A percentile compares a stretch with the other conserved stretches of the same genome.
phyloP scores from a whole-genome alignment of 1,284 basidiomycete genomes.

The Retiboletus flavoniger region DNA sequence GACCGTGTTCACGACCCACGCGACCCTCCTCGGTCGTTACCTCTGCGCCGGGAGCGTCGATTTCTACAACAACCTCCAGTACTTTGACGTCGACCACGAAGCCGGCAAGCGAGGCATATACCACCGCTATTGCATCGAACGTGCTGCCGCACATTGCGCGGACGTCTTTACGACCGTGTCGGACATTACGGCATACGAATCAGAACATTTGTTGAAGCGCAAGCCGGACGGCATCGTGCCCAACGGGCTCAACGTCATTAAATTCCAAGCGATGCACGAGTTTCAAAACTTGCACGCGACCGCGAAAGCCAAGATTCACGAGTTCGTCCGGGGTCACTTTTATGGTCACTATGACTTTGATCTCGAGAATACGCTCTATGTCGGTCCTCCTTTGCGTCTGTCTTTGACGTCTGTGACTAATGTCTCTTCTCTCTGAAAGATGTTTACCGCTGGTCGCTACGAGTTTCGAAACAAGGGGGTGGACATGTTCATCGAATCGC shows the following conservation, averaged over 20 bases:
- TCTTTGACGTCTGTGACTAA: conserved; percentile 7
- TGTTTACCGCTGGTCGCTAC: conserved; percentile 99
- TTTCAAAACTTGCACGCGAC: conserved; percentile 96
- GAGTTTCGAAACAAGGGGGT: conserved; percentile 99
- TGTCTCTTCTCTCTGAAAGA: conserved; percentile 37
- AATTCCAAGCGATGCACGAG: conserved; percentile 93
- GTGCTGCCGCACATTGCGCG: conserved; percentile 90
- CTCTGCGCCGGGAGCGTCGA: conserved; percentile 97
- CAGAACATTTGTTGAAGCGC: conserved; percentile 93
- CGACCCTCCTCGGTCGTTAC: conserved; percentile 97
- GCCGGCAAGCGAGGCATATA: conserved; percentile 97
- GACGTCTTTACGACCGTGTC: conserved; percentile 99
- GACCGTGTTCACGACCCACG: conserved; percentile 97
- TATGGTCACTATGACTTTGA: conserved; percentile 98
- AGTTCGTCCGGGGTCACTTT: conserved; percentile 96
- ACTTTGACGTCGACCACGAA: conserved; percentile 99
- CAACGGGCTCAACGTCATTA: conserved; percentile 97
- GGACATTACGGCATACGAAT: conserved; percentile 97
- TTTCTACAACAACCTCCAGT: conserved; percentile 99
- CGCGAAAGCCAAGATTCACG: conserved; percentile 95
- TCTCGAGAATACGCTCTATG: conserved; percentile 94
- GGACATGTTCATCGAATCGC: conserved; percentile 98
- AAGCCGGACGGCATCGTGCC: conserved; percentile 98
- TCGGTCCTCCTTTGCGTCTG: conserved; percentile 35
- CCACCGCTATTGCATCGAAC: conserved; percentile 93